Percentiles rank a stretch among this genome's conserved stretches.
phyloP scores from a whole-genome alignment of 2,329 filamentous ascomycete genomes.

The Talaromyces sp. region DNA sequence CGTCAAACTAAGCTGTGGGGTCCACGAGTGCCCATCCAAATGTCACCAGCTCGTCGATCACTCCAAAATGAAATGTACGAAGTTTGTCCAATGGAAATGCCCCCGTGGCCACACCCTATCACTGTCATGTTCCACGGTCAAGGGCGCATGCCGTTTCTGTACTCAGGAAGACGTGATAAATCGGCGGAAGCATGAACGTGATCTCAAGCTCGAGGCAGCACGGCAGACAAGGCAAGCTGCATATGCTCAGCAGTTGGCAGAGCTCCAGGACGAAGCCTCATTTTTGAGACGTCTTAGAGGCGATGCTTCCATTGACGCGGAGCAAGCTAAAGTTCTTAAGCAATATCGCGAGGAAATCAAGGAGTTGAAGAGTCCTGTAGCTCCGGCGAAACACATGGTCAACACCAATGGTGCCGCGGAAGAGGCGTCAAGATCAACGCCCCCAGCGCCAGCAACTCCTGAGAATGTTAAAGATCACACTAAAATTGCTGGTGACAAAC shows the following conservation, averaged over 20 bases:
- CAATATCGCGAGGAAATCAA: not conserved
- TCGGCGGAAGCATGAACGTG: constrained; percentile 47
- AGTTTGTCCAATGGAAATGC: constrained; percentile 46
- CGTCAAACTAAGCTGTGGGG: constrained; percentile 42
- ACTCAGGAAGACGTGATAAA: constrained; percentile 21
- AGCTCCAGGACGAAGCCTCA: constrained; percentile 21
- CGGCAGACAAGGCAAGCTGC: constrained; percentile 16
- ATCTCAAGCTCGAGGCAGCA: constrained; percentile 41
- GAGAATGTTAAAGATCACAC: not conserved
- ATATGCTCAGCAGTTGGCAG: constrained; percentile 19
- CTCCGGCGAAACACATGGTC: not conserved
- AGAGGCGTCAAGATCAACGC: not conserved
- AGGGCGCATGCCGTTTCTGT: constrained; percentile 47
- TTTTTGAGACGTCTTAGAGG: constrained; percentile 15
- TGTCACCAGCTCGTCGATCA: constrained; percentile 63
- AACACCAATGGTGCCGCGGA: not conserved
- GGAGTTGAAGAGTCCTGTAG: not conserved
- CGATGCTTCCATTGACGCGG: constrained; percentile 16
- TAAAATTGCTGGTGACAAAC: not conserved
- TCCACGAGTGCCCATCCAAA: constrained; percentile 54
- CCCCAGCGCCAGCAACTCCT: not conserved
- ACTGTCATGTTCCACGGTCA: constrained; percentile 42
- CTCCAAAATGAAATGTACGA: constrained; percentile 47
- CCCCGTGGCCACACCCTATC: constrained; percentile 45
- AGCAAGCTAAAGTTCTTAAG: constrained; percentile 17